These are phyloP conservation scores for Camelina laxa DNA, from an alignment of 345 rosid genomes.

Conservation along the genomic window DNA sequence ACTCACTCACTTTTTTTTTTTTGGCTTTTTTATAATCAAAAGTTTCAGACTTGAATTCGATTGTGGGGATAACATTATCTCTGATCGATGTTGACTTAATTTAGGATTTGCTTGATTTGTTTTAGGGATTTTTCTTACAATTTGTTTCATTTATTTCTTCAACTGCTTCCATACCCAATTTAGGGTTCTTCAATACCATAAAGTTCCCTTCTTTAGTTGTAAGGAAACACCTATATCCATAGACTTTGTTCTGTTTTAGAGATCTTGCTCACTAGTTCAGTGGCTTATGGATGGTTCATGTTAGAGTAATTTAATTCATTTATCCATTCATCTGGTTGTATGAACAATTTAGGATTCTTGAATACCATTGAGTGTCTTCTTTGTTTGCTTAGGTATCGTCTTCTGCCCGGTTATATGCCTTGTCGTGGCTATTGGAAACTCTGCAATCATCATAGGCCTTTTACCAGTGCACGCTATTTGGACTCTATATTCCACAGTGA, in stretches of 20 bases:
- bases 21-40: background rate
- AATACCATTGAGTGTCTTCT: background rate
- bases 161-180: constrained; percentile 1
- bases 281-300: constrained; percentile 1
- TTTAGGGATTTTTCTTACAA: constrained; percentile 6
- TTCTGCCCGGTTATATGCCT: constrained; percentile 78
- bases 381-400: constrained; percentile 59
- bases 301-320: background rate
- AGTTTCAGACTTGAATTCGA: constrained; percentile 16
- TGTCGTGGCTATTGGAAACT: constrained; percentile 69
- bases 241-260: constrained; percentile 8
- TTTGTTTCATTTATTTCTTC: constrained; percentile 26
- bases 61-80: background rate
- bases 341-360: constrained; percentile 5
- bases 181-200: constrained; percentile 18
- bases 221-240: background rate
- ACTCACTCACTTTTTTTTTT: no score
- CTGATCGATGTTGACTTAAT: constrained; percentile 27
- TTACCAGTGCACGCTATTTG: constrained; percentile 63
- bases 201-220: background rate
- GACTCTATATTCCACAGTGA: constrained; percentile 72
- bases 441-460: constrained; percentile 70
- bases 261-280: constrained; percentile 14
- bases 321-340: background rate
- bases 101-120: background rate